These are phyloP conservation scores for Guadua angustifolia DNA, from an alignment of 176 grass and related monocot species.

Conservation along the genomic window DNA sequence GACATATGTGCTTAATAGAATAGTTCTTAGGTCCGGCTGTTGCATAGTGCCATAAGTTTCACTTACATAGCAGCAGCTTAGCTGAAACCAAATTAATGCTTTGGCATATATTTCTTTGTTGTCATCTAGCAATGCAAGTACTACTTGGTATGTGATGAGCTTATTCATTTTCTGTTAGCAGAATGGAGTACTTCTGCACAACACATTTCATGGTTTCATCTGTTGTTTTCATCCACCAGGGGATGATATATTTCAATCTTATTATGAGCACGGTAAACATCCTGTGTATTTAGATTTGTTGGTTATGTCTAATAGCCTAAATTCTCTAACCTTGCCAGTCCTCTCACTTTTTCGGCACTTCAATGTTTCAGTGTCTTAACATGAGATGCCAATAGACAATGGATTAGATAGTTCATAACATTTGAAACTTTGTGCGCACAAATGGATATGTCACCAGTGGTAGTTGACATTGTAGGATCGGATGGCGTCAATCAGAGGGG, in stretches of 20 bases:
- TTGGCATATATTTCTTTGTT: constrained; percentile 11
- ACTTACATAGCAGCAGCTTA: not conserved
- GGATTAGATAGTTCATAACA: constrained; percentile 4
- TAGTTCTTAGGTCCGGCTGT: not conserved
- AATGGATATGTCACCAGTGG: not conserved
- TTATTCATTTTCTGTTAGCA: not conserved
- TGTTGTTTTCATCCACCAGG: constrained; percentile 5
- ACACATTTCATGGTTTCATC: not conserved
- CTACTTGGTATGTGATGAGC: not conserved
- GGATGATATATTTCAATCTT: constrained; percentile 17
- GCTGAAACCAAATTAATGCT: not conserved
- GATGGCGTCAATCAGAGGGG: too few relatives aligned
- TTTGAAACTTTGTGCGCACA: not conserved
- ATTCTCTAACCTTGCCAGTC: not conserved
- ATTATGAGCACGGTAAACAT: not conserved
- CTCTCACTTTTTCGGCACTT: not conserved
- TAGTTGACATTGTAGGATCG: too few relatives aligned
- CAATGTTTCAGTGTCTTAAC: constrained; percentile 12
- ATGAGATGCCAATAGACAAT: constrained; percentile 8
- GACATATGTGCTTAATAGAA: not conserved
- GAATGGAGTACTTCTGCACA: not conserved
- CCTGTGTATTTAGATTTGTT: not conserved
- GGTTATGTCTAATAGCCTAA: not conserved
- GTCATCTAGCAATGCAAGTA: constrained; percentile 14
- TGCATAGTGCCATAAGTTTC: constrained; percentile 29